Conservation (phyloP, 2,329 filamentous ascomycete genomes). For the Fusarium bactridioides region DNA sequence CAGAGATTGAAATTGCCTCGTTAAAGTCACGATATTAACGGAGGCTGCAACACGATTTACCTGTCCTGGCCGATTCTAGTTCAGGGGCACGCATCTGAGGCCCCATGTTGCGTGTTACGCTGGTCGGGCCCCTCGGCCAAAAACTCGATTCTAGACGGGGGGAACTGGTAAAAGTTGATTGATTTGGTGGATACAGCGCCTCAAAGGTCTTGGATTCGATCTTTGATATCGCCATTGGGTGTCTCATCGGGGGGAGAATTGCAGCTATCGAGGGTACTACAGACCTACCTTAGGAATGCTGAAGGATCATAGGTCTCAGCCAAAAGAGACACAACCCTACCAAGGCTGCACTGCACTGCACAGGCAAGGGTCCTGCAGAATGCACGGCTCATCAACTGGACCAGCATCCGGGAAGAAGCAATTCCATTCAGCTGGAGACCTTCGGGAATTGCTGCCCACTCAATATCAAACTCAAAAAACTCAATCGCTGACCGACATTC, state of each 20-base stretch:
- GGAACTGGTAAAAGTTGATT: not conserved
- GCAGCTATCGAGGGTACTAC: not conserved
- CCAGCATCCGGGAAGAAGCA: constrained; percentile 8
- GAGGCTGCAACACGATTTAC: not conserved
- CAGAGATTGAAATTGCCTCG: constrained; percentile 23
- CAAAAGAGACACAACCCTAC: not conserved
- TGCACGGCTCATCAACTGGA: constrained; percentile 27
- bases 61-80: constrained; percentile 17
- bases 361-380: not conserved
- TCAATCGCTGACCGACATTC: constrained; percentile 25
- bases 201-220: constrained; percentile 22
- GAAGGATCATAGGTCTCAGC: not conserved
- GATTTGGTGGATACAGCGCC: not conserved
- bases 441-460: constrained; percentile 16
- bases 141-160: not conserved
- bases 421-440: constrained; percentile 6
- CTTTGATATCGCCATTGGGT: not conserved
- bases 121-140: constrained; percentile 14
- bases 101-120: constrained; percentile 30
- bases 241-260: not conserved
- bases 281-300: constrained; percentile 2
- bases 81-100: constrained; percentile 32
- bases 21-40: constrained; percentile 10
- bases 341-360: not conserved
- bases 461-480: constrained; percentile 22